Evolutionary conservation across 768 basidiomycete genomes (phyloP).

Genomic region (Mycena venus): DNA sequence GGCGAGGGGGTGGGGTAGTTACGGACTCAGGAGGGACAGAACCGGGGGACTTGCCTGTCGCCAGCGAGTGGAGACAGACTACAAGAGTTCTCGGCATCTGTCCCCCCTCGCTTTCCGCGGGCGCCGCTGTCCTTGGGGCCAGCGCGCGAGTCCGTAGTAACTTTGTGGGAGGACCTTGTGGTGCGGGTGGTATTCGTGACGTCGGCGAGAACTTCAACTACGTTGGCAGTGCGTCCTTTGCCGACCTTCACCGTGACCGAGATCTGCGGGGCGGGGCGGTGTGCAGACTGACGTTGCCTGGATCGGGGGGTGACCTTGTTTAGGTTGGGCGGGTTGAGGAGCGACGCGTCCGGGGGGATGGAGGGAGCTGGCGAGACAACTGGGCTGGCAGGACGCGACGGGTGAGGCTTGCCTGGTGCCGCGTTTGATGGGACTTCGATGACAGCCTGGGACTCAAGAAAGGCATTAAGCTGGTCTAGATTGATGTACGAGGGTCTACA

Average conservation of each 20-base stretch:
- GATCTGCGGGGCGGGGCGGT: background rate
- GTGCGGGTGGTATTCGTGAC: background rate
- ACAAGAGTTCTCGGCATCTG: background rate
- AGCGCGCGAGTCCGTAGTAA: background rate
- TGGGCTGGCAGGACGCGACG: too few relatives aligned
- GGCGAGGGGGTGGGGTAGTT: background rate
- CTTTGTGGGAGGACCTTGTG: conserved; percentile 2
- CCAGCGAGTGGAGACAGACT: background rate
- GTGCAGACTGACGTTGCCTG: background rate
- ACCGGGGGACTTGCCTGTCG: too few relatives aligned
- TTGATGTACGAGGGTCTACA: too few relatives aligned
- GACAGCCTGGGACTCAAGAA: too few relatives aligned
- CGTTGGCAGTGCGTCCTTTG: background rate
- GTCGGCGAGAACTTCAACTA: background rate
- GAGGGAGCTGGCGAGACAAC: too few relatives aligned
- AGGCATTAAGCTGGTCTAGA: too few relatives aligned
- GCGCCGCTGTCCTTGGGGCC: background rate
- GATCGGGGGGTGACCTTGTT: background rate
- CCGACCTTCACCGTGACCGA: background rate
- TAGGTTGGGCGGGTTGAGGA: background rate
- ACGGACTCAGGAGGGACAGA: background rate
- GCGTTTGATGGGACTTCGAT: too few relatives aligned
- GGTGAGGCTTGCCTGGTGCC: too few relatives aligned
- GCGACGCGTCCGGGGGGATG: background rate
- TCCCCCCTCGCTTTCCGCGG: conserved; percentile 5